These are phyloP conservation scores for Parachaetomium inaequale DNA, from an alignment of 495 filamentous ascomycete species.

Conservation along the genomic window DNA sequence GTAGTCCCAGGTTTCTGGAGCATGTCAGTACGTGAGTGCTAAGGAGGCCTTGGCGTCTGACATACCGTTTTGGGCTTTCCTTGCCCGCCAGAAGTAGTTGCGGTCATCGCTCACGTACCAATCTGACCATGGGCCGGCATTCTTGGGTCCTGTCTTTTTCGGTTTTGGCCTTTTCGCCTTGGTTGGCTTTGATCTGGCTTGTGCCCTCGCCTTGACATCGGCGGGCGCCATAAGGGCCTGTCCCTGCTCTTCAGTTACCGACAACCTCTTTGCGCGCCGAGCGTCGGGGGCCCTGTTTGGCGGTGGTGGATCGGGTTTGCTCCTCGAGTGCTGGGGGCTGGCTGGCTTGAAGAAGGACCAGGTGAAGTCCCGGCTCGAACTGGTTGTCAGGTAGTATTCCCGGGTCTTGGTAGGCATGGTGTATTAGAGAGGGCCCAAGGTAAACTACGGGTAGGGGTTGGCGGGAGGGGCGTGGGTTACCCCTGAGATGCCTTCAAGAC, in stretches of 20 bases:
- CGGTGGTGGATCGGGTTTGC: neutral
- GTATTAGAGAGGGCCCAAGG: neutral
- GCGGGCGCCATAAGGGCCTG: neutral
- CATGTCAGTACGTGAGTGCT: neutral
- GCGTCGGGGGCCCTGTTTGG: neutral
- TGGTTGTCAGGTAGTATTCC: conserved; percentile 13
- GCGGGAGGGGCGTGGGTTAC: neutral
- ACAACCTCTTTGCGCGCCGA: neutral
- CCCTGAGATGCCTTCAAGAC: neutral
- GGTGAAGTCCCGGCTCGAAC: conserved; percentile 13
- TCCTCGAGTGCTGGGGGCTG: neutral
- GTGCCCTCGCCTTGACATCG: neutral
- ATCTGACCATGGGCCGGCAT: conserved; percentile 16
- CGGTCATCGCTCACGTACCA: conserved; percentile 16
- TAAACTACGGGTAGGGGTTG: neutral
- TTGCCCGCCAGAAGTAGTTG: conserved; percentile 21
- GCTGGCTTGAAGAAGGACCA: conserved; percentile 7
- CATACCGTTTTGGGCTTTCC: conserved; percentile 15
- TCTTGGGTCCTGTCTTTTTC: neutral
- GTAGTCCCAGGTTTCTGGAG: conserved; percentile 17
- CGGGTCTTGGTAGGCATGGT: conserved; percentile 10
- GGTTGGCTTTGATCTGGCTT: neutral
- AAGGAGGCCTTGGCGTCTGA: neutral
- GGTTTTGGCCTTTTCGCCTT: conserved; percentile 8
- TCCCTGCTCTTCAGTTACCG: neutral